Evolutionary conservation across 2,329 filamentous ascomycete genomes (phyloP), one percentile per base, ranked within the genome.

Genomic region (Hypoxylon sp.): DNA sequence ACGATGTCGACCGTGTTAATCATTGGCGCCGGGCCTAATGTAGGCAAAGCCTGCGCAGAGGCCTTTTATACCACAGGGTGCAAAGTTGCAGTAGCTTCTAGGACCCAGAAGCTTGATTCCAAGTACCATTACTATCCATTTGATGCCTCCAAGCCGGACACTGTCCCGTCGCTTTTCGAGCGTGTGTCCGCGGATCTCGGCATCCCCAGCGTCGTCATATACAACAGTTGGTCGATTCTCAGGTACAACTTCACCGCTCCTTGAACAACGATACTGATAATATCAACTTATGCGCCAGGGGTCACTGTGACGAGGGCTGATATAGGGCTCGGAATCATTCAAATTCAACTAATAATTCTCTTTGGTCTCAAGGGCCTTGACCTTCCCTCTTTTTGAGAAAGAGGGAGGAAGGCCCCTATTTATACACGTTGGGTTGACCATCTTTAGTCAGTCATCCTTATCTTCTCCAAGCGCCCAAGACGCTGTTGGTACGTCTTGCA

Each of bases 21-120:
- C 42, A 66, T 72, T 49, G 70, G 69, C n/a, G 70, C 64, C 17
- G 70, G 69, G 3, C 48, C 48, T 6, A 55, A 46, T n/a, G 42
- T 71, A 1, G 68, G 68, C 20, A 48, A 48, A 18, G 65, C 60
- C 24, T 40, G 57, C 1, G 68, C 68, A 1, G 60, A 62, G 20
- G 46, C 47, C 21, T 72, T 72, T 38, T 33, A 50, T 17, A 60
- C 60, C 7, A 67, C 67, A 4, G 69, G 67, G 2, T 72, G 64
- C 47, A 48, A 66, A 41, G 54, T 72, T 20, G 70, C 66, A 8
- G 59, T 71, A 4, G 70, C 70, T 3, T 67, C 68, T 17, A 63
- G 70, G n/a, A 64, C 53, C 9, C 54, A 65, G 26, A 67, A 50
- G 35, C 46, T 66, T 13, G 66, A 64, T 47, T 15, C 61, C 20